These are phyloP conservation scores for Colletotrichum truncatum DNA, from an alignment of 2,329 filamentous ascomycete genomes.

Conservation along the genomic window DNA sequence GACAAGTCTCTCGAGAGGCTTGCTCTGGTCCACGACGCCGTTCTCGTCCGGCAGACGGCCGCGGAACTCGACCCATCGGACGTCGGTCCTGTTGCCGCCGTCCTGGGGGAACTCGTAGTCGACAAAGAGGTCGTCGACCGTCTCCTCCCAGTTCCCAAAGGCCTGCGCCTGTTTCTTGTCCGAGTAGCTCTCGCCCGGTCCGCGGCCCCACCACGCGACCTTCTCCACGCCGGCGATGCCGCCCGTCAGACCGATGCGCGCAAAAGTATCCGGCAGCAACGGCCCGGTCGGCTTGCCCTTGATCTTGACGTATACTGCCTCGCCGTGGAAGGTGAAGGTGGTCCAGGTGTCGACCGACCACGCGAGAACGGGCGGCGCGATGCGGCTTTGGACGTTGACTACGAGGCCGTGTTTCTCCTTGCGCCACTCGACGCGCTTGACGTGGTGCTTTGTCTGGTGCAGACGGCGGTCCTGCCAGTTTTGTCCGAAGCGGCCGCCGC, in stretches of 20 bases:
- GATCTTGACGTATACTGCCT: slow-evolving; percentile 58
- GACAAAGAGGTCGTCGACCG: slow-evolving; percentile 62
- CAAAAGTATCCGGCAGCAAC: slow-evolving; percentile 64
- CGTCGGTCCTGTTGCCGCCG: slow-evolving; percentile 70
- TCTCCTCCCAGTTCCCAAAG: slow-evolving; percentile 60
- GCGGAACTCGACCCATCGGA: slow-evolving; percentile 64
- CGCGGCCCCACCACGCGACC: slow-evolving; percentile 73
- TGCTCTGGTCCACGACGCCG: slow-evolving; percentile 1
- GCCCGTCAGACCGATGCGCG: slow-evolving; percentile 69
- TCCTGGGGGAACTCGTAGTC: slow-evolving; percentile 77
- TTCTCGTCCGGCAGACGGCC: slow-evolving; percentile 35
- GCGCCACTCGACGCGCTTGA: slow-evolving; percentile 45
- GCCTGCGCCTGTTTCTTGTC: slow-evolving; percentile 72
- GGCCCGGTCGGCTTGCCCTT: slow-evolving; percentile 56
- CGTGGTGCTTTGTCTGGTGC: slow-evolving; percentile 55
- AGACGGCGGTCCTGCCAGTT: slow-evolving; percentile 63
- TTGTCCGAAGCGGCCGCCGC: slow-evolving; percentile 60
- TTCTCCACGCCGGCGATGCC: slow-evolving; percentile 48
- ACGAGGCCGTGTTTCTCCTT: slow-evolving; percentile 40
- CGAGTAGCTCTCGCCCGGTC: slow-evolving; percentile 71
- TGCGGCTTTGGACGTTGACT: slow-evolving; percentile 59
- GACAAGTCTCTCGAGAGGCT: slow-evolving; percentile 40
- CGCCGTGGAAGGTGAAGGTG: slow-evolving; percentile 63
- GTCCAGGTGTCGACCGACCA: slow-evolving; percentile 64
- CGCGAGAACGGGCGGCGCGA: slow-evolving; percentile 71